phyloP scores from a whole-genome alignment of 2,329 filamentous ascomycete genomes.

The Ophiostoma australiae region DNA sequence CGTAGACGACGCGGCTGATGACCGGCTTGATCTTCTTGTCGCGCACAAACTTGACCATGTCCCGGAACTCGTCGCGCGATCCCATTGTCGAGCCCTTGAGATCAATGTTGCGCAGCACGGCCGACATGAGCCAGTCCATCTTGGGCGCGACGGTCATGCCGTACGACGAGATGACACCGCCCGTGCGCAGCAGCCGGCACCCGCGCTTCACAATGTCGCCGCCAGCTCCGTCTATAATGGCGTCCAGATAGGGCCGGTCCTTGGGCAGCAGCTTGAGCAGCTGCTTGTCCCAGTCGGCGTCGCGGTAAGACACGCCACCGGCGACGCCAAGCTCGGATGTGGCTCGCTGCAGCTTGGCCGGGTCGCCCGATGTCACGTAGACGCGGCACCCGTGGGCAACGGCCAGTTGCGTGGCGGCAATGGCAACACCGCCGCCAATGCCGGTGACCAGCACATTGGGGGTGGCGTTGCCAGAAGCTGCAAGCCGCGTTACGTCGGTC shows the following conservation, averaged over 20 bases:
- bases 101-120: constrained; percentile 83
- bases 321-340: constrained; percentile 63
- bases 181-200: constrained; percentile 65
- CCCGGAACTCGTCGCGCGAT: constrained; percentile 78
- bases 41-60: constrained; percentile 73
- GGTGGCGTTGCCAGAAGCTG: constrained; percentile 39
- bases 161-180: constrained; percentile 80
- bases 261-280: constrained; percentile 57
- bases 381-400: constrained; percentile 68
- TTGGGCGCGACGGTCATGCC: constrained; percentile 85
- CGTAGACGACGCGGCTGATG: constrained; percentile 67
- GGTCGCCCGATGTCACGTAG: constrained; percentile 72
- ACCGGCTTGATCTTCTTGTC: constrained; percentile 69
- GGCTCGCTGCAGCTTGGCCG: constrained; percentile 71
- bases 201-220: constrained; percentile 73
- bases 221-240: constrained; percentile 85
- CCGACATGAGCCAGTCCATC: constrained; percentile 81
- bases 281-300: constrained; percentile 74
- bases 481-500: constrained; percentile 33
- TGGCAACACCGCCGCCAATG: constrained; percentile 86
- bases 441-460: constrained; percentile 81
- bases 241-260: constrained; percentile 67
- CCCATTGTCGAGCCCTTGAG: constrained; percentile 87
- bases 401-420: constrained; percentile 76
- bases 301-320: constrained; percentile 79